Evolutionary conservation across 2,329 filamentous ascomycete species (phyloP).

Genomic region (Fusarium longipes): DNA sequence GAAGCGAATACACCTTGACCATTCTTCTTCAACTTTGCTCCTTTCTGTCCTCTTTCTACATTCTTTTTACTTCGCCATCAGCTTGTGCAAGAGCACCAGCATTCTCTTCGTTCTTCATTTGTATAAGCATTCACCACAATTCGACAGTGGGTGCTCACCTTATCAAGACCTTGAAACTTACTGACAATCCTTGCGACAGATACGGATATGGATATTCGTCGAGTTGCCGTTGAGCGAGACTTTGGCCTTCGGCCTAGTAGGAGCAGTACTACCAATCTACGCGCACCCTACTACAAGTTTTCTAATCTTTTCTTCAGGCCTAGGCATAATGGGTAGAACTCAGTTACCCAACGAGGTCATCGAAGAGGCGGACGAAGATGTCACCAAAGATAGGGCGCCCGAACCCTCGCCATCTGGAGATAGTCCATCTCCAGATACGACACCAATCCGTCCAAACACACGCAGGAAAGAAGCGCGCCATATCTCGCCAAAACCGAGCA

Average conservation of each 20-base stretch:
- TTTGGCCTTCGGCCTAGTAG: conserved; percentile 27
- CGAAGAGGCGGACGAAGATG: too few relatives aligned
- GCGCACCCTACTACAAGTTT: too few relatives aligned
- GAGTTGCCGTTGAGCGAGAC: conserved; percentile 14
- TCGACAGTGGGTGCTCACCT: neutral
- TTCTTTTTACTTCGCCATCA: neutral
- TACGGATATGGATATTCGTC: conserved; percentile 9
- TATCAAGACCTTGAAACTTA: neutral
- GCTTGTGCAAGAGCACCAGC: neutral
- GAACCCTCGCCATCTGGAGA: neutral
- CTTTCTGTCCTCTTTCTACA: too few relatives aligned
- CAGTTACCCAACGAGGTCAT: conserved; percentile 2
- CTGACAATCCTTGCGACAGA: neutral
- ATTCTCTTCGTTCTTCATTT: neutral
- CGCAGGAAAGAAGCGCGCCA: neutral
- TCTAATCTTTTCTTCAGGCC: conserved; percentile 1
- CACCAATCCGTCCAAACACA: neutral
- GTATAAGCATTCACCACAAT: neutral
- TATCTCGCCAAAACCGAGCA: neutral
- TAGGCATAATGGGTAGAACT: neutral
- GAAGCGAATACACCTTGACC: neutral
- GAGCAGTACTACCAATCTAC: neutral
- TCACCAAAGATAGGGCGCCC: too few relatives aligned
- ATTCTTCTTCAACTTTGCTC: neutral
- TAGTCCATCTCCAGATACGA: neutral